Evolutionary conservation across 192 early-diverging fungal species (phyloP), one percentile per base, ranked within the genome.

Genomic region (Rhizoclosmatium globosum): DNA sequence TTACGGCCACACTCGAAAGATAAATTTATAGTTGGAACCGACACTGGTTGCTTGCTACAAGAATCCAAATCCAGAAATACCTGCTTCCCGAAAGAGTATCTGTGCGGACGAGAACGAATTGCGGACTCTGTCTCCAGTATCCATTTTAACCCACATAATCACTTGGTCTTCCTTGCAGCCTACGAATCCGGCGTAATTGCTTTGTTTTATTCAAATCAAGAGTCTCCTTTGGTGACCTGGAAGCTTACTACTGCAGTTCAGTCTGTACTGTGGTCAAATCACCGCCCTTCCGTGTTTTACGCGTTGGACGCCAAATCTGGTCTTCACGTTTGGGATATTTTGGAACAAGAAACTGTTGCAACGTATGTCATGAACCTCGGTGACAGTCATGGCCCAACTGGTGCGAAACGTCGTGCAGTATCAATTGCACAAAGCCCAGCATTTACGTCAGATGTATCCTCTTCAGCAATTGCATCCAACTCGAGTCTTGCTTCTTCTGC

Each of bases 221-320:
- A 43, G 19, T 17, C 50, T 4, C 64, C 83, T 2, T n/a, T 82
- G 17, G 66, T 79, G 59, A 71, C 71, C 0, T 87, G 86, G 86
- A 61, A 77, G 50, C 39, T 77, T n/a, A 19, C 66, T 15, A n/a
- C n/a, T 39, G 31, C 70, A 1, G 77, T 83, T 0, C 23, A 19
- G 19, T 31, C 59, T 15, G 62, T 87, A 6, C 11, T 41, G 21
- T 89, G 87, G 87, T 87, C 85, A 3, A 75, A 78, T 7, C 87
- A 89, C 50, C 84, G 87, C 3, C 84, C 84, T 3, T 66, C 81
- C 4, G 80, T 87, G 41, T 89, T 89, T 67, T 84, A 71, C 60
- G 85, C 71, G 2, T 79, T 89, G 39, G 84, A 87, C 47, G 71
- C 17, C 21, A 56, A 59, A 15, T 71, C 73, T 17, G 60, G 15